phyloP scores from a whole-genome alignment of 2,329 filamentous ascomycete species.

The Aspergillus pseudoviridinutans region DNA sequence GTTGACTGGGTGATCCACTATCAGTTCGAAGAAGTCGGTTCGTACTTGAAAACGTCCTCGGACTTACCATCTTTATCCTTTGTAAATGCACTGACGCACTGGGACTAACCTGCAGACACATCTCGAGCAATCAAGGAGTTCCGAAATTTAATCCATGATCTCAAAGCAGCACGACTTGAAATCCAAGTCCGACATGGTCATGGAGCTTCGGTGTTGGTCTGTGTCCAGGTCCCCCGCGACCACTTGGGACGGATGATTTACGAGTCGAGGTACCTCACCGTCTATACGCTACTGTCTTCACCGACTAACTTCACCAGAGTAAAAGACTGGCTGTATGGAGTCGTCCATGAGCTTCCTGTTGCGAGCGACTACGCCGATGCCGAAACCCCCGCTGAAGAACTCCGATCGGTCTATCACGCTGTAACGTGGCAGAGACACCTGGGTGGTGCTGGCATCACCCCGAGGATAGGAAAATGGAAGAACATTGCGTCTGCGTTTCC shows the following conservation, averaged over 20 bases:
- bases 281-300: neutral
- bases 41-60: slow-evolving; percentile 9
- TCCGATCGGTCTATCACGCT: slow-evolving; percentile 82
- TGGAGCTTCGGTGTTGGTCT: slow-evolving; percentile 71
- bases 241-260: slow-evolving; percentile 78
- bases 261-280: slow-evolving; percentile 58
- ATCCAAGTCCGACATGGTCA: slow-evolving; percentile 83
- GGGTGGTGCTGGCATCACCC: slow-evolving; percentile 74
- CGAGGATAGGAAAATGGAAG: slow-evolving; percentile 66
- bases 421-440: slow-evolving; percentile 70
- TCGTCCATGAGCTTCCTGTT: slow-evolving; percentile 71
- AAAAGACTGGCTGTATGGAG: slow-evolving; percentile 89
- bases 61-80: neutral
- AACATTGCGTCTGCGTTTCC: slow-evolving; percentile 61
- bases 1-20: slow-evolving; percentile 90
- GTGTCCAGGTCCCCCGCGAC: slow-evolving; percentile 73
- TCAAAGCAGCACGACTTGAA: slow-evolving; percentile 75
- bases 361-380: slow-evolving; percentile 71
- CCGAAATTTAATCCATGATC: slow-evolving; percentile 68
- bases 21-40: slow-evolving; percentile 65
- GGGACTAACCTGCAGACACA: slow-evolving; percentile 51
- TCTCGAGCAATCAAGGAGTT: slow-evolving; percentile 70
- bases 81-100: slow-evolving; percentile 1
- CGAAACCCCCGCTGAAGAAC: slow-evolving; percentile 79
- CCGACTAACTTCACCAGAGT: slow-evolving; percentile 52